phyloP scores from a whole-genome alignment of 2,329 filamentous ascomycete species.

The Pyrenophora seminiperda region DNA sequence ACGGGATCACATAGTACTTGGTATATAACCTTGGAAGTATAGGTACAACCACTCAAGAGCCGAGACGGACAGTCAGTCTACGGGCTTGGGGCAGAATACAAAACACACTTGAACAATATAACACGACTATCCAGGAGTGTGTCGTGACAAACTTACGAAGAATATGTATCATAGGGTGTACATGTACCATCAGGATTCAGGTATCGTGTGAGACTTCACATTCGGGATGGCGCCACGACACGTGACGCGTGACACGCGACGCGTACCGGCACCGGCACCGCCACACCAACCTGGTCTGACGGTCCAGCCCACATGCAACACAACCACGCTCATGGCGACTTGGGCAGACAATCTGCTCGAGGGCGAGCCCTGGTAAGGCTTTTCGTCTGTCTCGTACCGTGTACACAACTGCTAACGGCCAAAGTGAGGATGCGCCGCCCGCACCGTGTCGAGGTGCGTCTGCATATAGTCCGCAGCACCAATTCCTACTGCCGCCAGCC shows the following conservation, averaged over 20 bases:
- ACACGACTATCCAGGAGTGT: too few relatives aligned
- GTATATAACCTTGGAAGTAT: too few relatives aligned
- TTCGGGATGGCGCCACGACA: constrained; percentile 24
- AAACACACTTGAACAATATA: not conserved
- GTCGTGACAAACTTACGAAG: not conserved
- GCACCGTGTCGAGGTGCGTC: constrained; percentile 49
- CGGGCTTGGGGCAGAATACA: not conserved
- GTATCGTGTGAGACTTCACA: constrained; percentile 24
- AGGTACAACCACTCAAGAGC: not conserved
- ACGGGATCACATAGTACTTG: not conserved
- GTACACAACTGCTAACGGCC: constrained; percentile 16
- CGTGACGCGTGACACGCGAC: constrained; percentile 27
- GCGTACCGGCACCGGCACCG: too few relatives aligned
- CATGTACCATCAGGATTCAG: too few relatives aligned
- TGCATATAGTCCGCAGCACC: constrained; percentile 74
- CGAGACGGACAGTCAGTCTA: not conserved
- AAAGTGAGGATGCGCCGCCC: constrained; percentile 34
- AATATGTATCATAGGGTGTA: too few relatives aligned
- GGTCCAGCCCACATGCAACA: not conserved
- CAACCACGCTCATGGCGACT: constrained; percentile 19
- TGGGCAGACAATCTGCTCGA: constrained; percentile 32
- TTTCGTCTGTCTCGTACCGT: too few relatives aligned
- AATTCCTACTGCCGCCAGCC: constrained; percentile 72
- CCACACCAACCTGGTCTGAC: constrained; percentile 2
- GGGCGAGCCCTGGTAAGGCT: constrained; percentile 38